Percentiles rank a stretch among this genome's conserved stretches.
Evolutionary conservation across 805 yeast genomes (phyloP).

Genomic region (Candida argentea): DNA sequence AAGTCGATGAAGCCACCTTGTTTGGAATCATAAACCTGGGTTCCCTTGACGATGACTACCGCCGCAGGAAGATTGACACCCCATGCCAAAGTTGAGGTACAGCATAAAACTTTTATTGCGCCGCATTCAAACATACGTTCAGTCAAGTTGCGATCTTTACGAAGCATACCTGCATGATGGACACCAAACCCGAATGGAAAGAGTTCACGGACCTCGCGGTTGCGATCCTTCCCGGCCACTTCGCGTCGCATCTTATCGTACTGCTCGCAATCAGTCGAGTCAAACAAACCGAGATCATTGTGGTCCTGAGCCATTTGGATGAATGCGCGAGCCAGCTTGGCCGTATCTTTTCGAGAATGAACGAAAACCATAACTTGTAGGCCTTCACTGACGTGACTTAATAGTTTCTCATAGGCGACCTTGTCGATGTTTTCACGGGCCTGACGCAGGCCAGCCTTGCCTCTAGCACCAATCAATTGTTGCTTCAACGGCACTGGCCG

Average conservation of each 20-base stretch:
- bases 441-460: constrained; percentile 70
- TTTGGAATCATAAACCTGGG: constrained; percentile 89
- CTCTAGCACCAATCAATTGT: constrained; percentile 75
- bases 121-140: constrained; percentile 84
- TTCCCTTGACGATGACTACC: constrained; percentile 91
- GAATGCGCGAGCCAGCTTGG: constrained; percentile 66
- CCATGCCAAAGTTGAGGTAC: constrained; percentile 99
- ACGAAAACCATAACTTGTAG: constrained; percentile 95
- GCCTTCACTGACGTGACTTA: constrained; percentile 56
- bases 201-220: constrained; percentile 71
- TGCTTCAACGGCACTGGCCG: constrained; percentile 92
- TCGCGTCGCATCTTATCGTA: constrained; percentile 49
- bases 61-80: constrained; percentile 99
- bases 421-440: constrained; percentile 66
- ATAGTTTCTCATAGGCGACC: constrained; percentile 66
- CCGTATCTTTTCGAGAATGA: constrained; percentile 89
- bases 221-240: constrained; percentile 54
- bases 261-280: constrained; percentile 33
- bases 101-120: constrained; percentile 78
- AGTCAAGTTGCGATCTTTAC: constrained; percentile 81
- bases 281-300: constrained; percentile 49
- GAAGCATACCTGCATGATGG: constrained; percentile 95
- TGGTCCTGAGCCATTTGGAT: constrained; percentile 56
- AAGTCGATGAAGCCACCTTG: constrained; percentile 91
- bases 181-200: constrained; percentile 79